These are phyloP conservation scores for Berberis vulgaris DNA, from an alignment of 164 flowering plant genomes.

Conservation along the genomic window DNA sequence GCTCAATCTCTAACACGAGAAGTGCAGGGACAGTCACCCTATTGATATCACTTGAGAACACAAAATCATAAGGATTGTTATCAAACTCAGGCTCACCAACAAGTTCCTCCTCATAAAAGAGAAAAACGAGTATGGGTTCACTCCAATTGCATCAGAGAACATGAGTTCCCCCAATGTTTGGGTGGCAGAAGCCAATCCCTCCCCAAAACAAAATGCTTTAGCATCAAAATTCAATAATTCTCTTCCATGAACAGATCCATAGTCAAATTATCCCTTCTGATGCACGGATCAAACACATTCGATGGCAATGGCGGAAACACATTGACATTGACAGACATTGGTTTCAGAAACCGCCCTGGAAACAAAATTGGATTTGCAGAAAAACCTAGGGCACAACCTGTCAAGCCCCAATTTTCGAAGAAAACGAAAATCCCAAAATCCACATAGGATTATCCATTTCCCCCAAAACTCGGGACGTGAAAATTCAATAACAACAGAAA, in stretches of 20 bases:
- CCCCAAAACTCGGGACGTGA: no score
- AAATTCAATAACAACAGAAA: no score
- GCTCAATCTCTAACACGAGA: conserved; percentile 74
- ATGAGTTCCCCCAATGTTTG: conserved; percentile 49
- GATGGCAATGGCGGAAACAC: conserved; percentile 11
- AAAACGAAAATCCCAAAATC: no score
- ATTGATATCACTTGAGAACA: conserved; percentile 54
- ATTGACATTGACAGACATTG: conserved; percentile 12
- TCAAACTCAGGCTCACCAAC: conserved; percentile 41
- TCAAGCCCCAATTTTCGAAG: no score
- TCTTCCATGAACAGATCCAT: conserved; percentile 36
- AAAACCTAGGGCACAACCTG: conserved; percentile 22
- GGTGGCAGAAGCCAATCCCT: conserved; percentile 41
- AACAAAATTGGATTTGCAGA: conserved; percentile 9
- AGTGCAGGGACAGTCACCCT: conserved; percentile 69
- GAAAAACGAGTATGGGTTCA: conserved; percentile 34
- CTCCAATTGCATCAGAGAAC: conserved; percentile 28
- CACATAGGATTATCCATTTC: no score
- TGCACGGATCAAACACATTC: conserved; percentile 17
- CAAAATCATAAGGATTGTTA: conserved; percentile 67
- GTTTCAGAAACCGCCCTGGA: conserved; percentile 18
- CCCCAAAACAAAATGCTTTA: conserved; percentile 68
- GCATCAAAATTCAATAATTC: conserved; percentile 35
- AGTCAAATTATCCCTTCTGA: conserved; percentile 34
- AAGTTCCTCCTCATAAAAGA: conserved; percentile 29